These are phyloP conservation scores for Didymella sp. DNA, from an alignment of 2,329 filamentous ascomycete genomes.

Conservation along the genomic window DNA sequence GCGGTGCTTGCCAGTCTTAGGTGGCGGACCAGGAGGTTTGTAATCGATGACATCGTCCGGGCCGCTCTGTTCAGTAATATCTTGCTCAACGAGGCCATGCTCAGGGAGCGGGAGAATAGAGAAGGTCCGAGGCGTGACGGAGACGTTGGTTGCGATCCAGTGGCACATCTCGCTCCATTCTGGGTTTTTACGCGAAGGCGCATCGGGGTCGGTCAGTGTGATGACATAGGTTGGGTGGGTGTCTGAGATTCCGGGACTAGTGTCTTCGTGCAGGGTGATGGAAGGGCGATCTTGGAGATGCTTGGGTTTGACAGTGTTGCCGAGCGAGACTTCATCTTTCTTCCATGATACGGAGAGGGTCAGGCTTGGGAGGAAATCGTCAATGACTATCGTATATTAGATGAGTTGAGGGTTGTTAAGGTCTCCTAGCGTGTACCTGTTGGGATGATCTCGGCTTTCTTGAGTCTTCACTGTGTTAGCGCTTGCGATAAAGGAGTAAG, in stretches of 20 bases:
- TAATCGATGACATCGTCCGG: slow-evolving; percentile 56
- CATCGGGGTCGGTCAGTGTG: slow-evolving; percentile 65
- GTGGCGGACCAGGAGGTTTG: slow-evolving; percentile 62
- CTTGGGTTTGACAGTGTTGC: slow-evolving; percentile 61
- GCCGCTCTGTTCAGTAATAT: slow-evolving; percentile 17
- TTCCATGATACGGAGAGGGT: slow-evolving; percentile 59
- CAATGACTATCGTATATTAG: slow-evolving; percentile 57
- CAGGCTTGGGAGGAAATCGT: slow-evolving; percentile 64
- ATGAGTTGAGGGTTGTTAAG: not conserved
- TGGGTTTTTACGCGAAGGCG: slow-evolving; percentile 61
- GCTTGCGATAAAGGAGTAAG: not conserved
- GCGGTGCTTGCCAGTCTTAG: slow-evolving; percentile 63
- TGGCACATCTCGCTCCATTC: slow-evolving; percentile 66
- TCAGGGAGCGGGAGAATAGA: slow-evolving; percentile 40
- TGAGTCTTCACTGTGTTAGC: slow-evolving; percentile 37
- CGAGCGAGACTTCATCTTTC: slow-evolving; percentile 52
- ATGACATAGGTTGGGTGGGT: slow-evolving; percentile 55
- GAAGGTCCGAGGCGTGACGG: slow-evolving; percentile 31
- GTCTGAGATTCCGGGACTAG: slow-evolving; percentile 26
- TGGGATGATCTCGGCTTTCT: slow-evolving; percentile 51
- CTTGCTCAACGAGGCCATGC: slow-evolving; percentile 19
- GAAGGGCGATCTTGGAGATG: slow-evolving; percentile 53
- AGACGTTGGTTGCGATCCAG: slow-evolving; percentile 56
- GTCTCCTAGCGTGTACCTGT: slow-evolving; percentile 34
- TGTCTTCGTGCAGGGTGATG: slow-evolving; percentile 49